Evolutionary conservation across 805 yeast genomes (phyloP), one percentile per base, ranked within the genome.

Genomic region (Candida sphagnicola): DNA sequence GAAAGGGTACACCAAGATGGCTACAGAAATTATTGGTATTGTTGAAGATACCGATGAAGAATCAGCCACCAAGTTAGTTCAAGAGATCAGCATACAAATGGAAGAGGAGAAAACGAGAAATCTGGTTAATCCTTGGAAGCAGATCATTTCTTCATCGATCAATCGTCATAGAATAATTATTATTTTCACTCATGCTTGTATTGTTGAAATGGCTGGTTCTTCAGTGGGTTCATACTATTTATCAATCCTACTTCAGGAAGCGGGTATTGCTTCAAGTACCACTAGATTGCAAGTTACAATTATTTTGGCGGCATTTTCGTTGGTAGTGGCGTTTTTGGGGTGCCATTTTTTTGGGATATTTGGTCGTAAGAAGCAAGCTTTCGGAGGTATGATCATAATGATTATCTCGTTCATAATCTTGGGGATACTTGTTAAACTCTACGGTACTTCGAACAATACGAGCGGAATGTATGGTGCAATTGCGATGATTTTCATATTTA

Each of bases 401-500:
- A 21, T 21, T 21, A 21, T 21, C 24, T 6, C 24, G 8, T 21
- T 21, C 6, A 21, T 21, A 42, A 31, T 46, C 11, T 25, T 46
- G 12, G 48, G 50, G 17, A 41, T 34, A 13, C 36, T 46, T 28
- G 26, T 46, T 14, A 44, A 42, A 18, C 15, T 15, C 11, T 46
- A 41, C 28, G 38, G 34, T 25, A 48, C 47, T 3, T 25, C 42
- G 5, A 32, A 18, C 5, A 37, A 40, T 8, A 39, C 38, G 10
- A 47, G 50, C 12, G 44, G 40, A 26, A 31, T 38, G 15, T 46
- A 35, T 35, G 42, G 44, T 1, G 49, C 48, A 17, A 44, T 48
- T 12, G 50, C 48, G 3, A 44, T 48, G 23, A 45, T 48, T 15
- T 48, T 46, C 32, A 44, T 48, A 16, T 48, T 42, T 34, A 42